Conservation (phyloP, 2,329 filamentous ascomycete species). For the Trichoderma afroharzianum region DNA sequence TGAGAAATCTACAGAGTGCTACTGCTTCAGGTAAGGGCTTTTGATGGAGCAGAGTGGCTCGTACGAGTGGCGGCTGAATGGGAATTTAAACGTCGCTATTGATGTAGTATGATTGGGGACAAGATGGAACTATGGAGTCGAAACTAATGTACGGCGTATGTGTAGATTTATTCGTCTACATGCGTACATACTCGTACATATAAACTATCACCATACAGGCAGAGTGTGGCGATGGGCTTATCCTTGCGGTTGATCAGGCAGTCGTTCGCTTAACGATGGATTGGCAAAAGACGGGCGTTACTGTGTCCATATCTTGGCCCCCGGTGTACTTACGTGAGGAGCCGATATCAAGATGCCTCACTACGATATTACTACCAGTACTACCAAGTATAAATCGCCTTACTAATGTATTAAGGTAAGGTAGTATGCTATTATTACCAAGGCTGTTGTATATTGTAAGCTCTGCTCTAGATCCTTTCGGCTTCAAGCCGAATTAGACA, state of each 20-base stretch:
- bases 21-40: neutral
- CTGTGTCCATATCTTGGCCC: neutral
- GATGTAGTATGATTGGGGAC: neutral
- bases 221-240: neutral
- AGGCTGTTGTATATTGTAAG: neutral
- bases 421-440: neutral
- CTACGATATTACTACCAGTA: neutral
- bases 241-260: slow-evolving; percentile 7
- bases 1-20: neutral
- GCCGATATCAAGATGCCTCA: neutral
- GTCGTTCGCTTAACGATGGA: neutral
- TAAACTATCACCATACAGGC: neutral
- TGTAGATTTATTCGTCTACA: neutral
- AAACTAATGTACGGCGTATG: neutral
- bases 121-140: neutral
- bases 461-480: neutral
- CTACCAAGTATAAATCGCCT: neutral
- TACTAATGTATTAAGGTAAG: neutral
- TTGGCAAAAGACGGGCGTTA: neutral
- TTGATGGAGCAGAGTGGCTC: neutral
- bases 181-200: neutral
- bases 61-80: neutral
- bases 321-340: neutral
- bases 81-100: neutral
- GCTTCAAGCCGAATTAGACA: neutral